Percentiles rank a stretch among this genome's conserved stretches.
phyloP scores from a whole-genome alignment of 768 basidiomycete species.

The Russula earlei region DNA sequence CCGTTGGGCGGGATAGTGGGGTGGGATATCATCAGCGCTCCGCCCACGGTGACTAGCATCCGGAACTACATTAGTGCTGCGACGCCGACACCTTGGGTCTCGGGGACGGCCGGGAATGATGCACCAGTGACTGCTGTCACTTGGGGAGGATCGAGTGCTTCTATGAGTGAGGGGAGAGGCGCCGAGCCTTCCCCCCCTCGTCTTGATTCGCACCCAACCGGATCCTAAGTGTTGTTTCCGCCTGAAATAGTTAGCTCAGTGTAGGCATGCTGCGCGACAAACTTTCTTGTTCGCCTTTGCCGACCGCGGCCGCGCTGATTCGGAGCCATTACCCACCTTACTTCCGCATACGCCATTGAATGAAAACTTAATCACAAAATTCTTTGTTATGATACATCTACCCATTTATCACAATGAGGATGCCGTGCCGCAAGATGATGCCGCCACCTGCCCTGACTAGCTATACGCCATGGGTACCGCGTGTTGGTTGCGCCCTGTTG shows the following conservation, averaged over 20 bases:
- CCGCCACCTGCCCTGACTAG: background rate
- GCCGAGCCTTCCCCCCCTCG: background rate
- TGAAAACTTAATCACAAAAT: too few relatives aligned
- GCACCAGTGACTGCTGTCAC: slow-evolving; percentile 1
- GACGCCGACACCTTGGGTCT: slow-evolving; percentile 21
- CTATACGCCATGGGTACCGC: slow-evolving; percentile 9
- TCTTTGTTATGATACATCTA: too few relatives aligned
- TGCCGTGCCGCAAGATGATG: background rate
- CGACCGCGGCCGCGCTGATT: background rate
- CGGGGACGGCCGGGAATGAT: slow-evolving; percentile 3
- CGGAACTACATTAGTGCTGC: background rate
- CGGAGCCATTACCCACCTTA: background rate
- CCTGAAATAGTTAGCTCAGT: slow-evolving; percentile 9
- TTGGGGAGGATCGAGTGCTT: slow-evolving; percentile 11
- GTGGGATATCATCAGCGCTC: slow-evolving; percentile 37
- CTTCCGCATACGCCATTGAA: background rate
- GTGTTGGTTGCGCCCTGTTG: background rate
- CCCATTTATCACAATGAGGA: background rate
- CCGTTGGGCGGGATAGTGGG: slow-evolving; percentile 74
- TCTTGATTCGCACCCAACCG: background rate
- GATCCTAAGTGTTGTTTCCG: background rate
- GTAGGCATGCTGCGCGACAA: background rate
- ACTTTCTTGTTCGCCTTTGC: slow-evolving; percentile 1
- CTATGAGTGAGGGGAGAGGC: background rate
- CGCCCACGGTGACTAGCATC: background rate